A percentile compares a stretch with the other conserved stretches of the same genome.
Conservation (phyloP, 2,329 filamentous ascomycete species). For the Trichoderma sp. region DNA sequence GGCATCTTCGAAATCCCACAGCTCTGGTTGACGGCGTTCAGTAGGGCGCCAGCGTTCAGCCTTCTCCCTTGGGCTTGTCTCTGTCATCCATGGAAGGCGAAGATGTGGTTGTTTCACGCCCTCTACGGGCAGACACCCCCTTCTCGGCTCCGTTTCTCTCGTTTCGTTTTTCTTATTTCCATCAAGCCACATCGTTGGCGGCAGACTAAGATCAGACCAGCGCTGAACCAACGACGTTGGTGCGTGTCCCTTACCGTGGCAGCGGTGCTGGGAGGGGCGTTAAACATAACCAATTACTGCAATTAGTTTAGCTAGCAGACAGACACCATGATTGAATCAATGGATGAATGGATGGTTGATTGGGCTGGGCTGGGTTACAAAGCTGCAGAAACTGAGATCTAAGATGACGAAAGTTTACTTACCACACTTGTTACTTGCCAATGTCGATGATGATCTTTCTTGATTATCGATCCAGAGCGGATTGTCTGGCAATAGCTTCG, state of each 20-base stretch:
- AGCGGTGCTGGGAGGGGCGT: slow-evolving; percentile 15
- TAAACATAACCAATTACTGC: neutral
- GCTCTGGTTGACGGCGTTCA: neutral
- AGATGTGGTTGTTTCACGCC: neutral
- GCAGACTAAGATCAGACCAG: neutral
- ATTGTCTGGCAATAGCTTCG: neutral
- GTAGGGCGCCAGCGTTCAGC: neutral
- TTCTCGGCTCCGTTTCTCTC: neutral
- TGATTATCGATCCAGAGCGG: neutral
- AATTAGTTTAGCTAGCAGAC: neutral
- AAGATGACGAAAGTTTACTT: neutral
- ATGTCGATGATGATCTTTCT: neutral
- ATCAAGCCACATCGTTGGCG: neutral
- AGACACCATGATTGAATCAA: neutral
- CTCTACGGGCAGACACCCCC: neutral
- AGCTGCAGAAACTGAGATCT: neutral
- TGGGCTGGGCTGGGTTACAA: neutral
- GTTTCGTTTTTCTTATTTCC: neutral
- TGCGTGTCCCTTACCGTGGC: slow-evolving; percentile 6
- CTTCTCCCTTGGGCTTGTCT: neutral
- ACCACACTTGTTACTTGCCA: neutral
- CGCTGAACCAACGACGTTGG: neutral
- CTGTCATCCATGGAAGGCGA: neutral
- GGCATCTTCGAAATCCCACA: neutral
- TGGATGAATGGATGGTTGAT: neutral